phyloP scores from a whole-genome alignment of 139 green algal species.

The Haematococcus lacustris region DNA sequence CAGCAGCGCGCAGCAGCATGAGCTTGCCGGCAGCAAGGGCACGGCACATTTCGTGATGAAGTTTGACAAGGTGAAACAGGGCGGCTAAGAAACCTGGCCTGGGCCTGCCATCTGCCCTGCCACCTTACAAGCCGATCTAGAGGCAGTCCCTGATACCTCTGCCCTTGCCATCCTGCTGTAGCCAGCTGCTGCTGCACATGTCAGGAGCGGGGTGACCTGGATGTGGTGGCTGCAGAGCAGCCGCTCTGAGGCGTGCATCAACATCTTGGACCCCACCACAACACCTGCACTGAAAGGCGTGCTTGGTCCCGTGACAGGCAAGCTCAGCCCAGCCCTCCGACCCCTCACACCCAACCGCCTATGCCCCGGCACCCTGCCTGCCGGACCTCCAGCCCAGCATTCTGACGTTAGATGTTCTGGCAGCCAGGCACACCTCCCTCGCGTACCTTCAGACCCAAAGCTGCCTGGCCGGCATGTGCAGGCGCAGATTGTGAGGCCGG shows the following conservation, averaged over 20 bases:
- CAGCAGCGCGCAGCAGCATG: neutral
- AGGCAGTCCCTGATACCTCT: neutral
- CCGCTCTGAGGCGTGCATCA: conserved; percentile 21
- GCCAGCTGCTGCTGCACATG: neutral
- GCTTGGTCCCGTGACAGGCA: neutral
- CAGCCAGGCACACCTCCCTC: too few relatives aligned
- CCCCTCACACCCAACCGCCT: neutral
- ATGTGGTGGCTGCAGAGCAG: neutral
- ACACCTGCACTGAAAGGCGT: conserved; percentile 8
- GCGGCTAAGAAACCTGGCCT: too few relatives aligned
- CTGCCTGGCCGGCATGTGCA: too few relatives aligned
- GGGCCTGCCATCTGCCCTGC: neutral
- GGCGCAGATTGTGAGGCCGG: conserved; percentile 43
- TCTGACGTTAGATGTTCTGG: too few relatives aligned
- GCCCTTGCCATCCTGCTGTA: neutral
- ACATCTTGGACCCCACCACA: neutral
- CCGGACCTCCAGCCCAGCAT: neutral
- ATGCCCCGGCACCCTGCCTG: neutral
- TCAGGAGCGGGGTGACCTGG: neutral
- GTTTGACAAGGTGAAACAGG: conserved; percentile 41
- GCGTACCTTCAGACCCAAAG: too few relatives aligned
- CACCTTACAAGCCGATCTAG: neutral
- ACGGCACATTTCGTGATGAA: conserved; percentile 68
- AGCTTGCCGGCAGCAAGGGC: conserved; percentile 30
- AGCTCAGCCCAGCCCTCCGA: neutral